phyloP scores from a whole-genome alignment of 179 eudicot genomes.

The Silene noctiflora region DNA sequence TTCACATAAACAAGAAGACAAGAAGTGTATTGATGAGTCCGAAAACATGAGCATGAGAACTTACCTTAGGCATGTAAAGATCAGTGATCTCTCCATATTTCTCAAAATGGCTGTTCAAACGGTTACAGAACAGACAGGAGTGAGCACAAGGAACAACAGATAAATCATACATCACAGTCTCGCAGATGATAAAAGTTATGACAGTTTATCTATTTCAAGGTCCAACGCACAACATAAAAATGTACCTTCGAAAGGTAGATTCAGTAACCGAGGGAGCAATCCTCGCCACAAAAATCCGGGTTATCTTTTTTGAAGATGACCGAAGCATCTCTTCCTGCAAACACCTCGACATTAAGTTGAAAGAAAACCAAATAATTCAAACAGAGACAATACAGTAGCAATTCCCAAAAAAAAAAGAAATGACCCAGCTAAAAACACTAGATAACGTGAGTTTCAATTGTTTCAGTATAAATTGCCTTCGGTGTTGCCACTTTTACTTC shows the following conservation, averaged over 20 bases:
- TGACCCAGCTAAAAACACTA: not conserved
- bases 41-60: conserved; percentile 3
- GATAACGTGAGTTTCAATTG: not conserved
- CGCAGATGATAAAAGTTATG: not conserved
- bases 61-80: conserved; percentile 97
- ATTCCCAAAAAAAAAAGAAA: not conserved
- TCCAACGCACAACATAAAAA: not conserved
- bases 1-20: not conserved
- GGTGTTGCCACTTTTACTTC: conserved; percentile 99
- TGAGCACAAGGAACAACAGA: too few relatives aligned
- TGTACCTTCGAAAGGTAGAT: conserved; percentile 76
- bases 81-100: conserved; percentile 87
- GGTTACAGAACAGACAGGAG: not conserved
- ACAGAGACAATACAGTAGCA: not conserved
- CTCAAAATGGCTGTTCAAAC: conserved; percentile 80
- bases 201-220: not conserved
- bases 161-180: not conserved
- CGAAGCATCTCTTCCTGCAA: conserved; percentile 87
- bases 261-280: conserved; percentile 85
- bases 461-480: conserved; percentile 48
- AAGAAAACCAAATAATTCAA: not conserved
- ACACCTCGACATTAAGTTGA: not conserved
- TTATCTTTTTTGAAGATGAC: conserved; percentile 77
- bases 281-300: conserved; percentile 97
- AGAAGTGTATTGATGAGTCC: not conserved